A percentile compares a stretch with the other conserved stretches of the same genome.
phyloP scores from a whole-genome alignment of 768 basidiomycete species.

The Flagelloscypha sp. region DNA sequence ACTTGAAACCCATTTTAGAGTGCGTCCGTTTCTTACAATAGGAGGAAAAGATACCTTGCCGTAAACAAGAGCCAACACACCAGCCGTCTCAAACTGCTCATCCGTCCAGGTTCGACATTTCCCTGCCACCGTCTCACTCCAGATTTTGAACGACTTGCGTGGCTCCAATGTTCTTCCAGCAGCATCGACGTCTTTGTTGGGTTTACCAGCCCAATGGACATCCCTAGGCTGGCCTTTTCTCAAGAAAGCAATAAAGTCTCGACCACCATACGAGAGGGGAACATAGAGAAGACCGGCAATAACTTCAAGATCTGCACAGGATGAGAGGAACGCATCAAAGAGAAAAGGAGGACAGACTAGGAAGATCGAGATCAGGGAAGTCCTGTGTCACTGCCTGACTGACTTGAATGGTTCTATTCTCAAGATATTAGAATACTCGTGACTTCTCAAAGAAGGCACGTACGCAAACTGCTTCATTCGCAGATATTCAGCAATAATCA shows the following conservation, averaged over 20 bases:
- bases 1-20: conserved; percentile 33
- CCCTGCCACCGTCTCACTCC: conserved; percentile 68
- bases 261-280: conserved; percentile 61
- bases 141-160: conserved; percentile 70
- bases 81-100: conserved; percentile 76
- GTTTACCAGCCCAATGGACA: conserved; percentile 75
- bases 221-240: conserved; percentile 67
- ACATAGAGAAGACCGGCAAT: conserved; percentile 72
- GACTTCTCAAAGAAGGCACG: conserved; percentile 17
- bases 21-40: neutral
- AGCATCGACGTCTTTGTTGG: conserved; percentile 42
- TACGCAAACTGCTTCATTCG: conserved; percentile 64
- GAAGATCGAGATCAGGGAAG: conserved; percentile 62
- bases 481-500: conserved; percentile 75
- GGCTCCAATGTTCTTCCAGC: conserved; percentile 47
- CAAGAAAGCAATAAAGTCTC: conserved; percentile 76
- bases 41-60: conserved; percentile 41
- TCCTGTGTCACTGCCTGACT: conserved; percentile 61
- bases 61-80: conserved; percentile 71
- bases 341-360: too few species aligned
- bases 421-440: neutral
- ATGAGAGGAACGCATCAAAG: conserved; percentile 23
- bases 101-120: conserved; percentile 69
- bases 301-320: conserved; percentile 41
- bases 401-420: conserved; percentile 52